Percentiles rank a stretch among this genome's conserved stretches.
phyloP scores from a whole-genome alignment of 1,284 basidiomycete species.

The Omphalotus olearius region DNA sequence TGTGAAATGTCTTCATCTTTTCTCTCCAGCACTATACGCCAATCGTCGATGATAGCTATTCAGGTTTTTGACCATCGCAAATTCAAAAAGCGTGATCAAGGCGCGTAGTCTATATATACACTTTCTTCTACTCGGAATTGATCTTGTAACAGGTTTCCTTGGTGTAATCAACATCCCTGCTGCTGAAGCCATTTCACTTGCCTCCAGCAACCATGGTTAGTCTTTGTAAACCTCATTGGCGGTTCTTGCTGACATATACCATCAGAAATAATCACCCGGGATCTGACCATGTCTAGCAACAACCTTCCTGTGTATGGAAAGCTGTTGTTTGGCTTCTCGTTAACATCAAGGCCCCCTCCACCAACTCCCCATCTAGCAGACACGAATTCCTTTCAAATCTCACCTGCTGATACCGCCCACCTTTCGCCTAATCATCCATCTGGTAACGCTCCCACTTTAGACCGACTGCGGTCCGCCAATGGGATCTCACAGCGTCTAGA shows the following conservation, averaged over 20 bases:
- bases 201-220: constrained; percentile 74
- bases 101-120: constrained; percentile 38
- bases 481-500: constrained; percentile 17
- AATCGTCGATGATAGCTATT: constrained; percentile 88
- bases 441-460: constrained; percentile 7
- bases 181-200: constrained; percentile 76
- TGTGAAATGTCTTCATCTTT: constrained; percentile 8
- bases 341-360: constrained; percentile 30
- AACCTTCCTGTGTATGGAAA: constrained; percentile 85
- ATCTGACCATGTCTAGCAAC: constrained; percentile 85
- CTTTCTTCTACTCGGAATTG: background rate
- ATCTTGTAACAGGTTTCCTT: constrained; percentile 43
- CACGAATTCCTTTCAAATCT: constrained; percentile 30
- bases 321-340: constrained; percentile 75
- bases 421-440: constrained; percentile 23
- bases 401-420: constrained; percentile 27
- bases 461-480: constrained; percentile 12
- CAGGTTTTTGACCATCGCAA: constrained; percentile 98
- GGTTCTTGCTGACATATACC: constrained; percentile 13
- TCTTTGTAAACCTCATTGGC: constrained; percentile 14
- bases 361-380: constrained; percentile 24
- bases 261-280: constrained; percentile 74
- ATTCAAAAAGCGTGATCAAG: constrained; percentile 97
- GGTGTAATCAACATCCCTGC: constrained; percentile 90
- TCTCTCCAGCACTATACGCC: constrained; percentile 70